Evolutionary conservation across 2,329 filamentous ascomycete genomes (phyloP), one percentile per base, ranked within the genome.

Genomic region (Ophioceras dolichostomum): DNA sequence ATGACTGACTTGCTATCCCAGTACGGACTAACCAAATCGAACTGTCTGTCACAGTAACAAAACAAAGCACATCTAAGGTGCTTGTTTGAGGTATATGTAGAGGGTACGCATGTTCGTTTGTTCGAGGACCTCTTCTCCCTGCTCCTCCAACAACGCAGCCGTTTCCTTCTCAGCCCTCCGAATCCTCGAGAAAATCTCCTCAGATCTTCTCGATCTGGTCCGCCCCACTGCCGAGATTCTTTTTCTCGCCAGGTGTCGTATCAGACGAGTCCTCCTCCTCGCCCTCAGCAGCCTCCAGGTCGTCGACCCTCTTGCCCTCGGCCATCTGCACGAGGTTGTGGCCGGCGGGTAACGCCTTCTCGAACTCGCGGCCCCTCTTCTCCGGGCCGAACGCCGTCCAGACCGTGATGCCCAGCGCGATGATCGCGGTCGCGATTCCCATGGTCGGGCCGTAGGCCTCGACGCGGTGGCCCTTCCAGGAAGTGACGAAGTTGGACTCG

Each of bases 401-500:
- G 17, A 79, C 51, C 10, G 69, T 64, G 42, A 88, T 86, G 2
- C 81, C 82, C 0, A 73, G 32, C 1, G 76, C 79, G 44, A 87
- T 85, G 46, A 88, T 87, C 2, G 77, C 82, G 3, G 82, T 87
- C 4, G 78, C 81, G 39, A 86, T 63, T 10, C 71, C 82, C 83
- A 86, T 88, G 13, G 73, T 73, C 0, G 78, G 81, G 0, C 81
- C 83, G 46, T 87, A 87, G 0, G 79, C 79, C 36, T 82, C 72
- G 2, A 76, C 80, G 4, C 52, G 54, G 39, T 74, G 54, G 3
- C 81, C 80, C 9, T 63, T 60, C 5, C 52, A 51, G 29, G 67
- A 63, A 0, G 56, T 73, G 32, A 86, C 62, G 28, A 67, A 68
- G 24, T 66, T 67, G 32, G 61, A 69, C 57, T 87, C 79, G 28